phyloP scores from a whole-genome alignment of 1,284 basidiomycete genomes.

The Rhodotorula sp. region DNA sequence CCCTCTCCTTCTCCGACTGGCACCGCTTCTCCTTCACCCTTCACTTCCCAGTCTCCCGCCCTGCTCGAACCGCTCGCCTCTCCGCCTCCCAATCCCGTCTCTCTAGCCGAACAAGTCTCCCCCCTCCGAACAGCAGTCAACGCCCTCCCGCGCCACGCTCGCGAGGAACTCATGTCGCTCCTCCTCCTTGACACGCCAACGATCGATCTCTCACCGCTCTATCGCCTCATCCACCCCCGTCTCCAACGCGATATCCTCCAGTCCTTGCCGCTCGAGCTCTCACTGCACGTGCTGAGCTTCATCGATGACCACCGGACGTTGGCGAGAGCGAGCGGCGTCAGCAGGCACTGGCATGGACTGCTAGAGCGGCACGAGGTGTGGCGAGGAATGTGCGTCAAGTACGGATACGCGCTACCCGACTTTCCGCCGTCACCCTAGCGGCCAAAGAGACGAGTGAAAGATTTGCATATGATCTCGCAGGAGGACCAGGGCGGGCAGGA shows the following conservation, averaged over 20 bases:
- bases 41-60: not conserved
- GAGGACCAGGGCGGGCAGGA: not conserved
- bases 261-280: constrained; percentile 78
- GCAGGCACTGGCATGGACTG: constrained; percentile 70
- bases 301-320: constrained; percentile 79
- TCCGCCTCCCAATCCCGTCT: not conserved
- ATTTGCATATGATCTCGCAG: too few species aligned
- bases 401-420: constrained; percentile 53
- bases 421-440: constrained; percentile 1
- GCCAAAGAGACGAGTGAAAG: not conserved
- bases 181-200: constrained; percentile 65
- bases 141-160: not conserved
- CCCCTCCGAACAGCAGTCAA: constrained; percentile 21
- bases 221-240: constrained; percentile 67
- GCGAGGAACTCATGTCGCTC: constrained; percentile 47
- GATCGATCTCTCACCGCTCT: constrained; percentile 75
- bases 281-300: constrained; percentile 74
- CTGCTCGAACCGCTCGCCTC: not conserved
- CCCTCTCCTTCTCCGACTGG: too few species aligned
- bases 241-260: constrained; percentile 83
- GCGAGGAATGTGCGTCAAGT: constrained; percentile 70
- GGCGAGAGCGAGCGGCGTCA: constrained; percentile 69
- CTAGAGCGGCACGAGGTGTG: constrained; percentile 81
- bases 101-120: not conserved
- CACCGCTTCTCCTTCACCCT: too few species aligned